These are phyloP conservation scores for Aureobasidium sp. DNA, from an alignment of 2,329 filamentous ascomycete genomes.

Conservation along the genomic window DNA sequence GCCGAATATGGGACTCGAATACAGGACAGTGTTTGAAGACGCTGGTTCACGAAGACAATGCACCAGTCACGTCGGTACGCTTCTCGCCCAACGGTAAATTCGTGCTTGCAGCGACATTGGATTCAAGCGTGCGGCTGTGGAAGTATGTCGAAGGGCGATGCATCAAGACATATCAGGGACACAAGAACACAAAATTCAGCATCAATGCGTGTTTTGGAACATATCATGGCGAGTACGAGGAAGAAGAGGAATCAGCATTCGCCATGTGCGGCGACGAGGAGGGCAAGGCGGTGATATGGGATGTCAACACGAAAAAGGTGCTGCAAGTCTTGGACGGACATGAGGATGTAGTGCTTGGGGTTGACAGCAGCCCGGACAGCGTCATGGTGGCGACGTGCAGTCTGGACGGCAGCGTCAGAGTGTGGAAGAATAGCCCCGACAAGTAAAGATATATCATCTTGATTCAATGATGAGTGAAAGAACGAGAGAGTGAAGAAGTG, in stretches of 20 bases:
- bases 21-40: slow-evolving; percentile 94
- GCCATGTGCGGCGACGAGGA: slow-evolving; percentile 83
- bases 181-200: slow-evolving; percentile 75
- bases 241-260: slow-evolving; percentile 46
- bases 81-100: slow-evolving; percentile 94
- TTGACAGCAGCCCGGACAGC: slow-evolving; percentile 51
- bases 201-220: slow-evolving; percentile 78
- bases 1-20: slow-evolving; percentile 88
- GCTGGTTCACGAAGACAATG: slow-evolving; percentile 92
- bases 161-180: slow-evolving; percentile 95
- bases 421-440: slow-evolving; percentile 45
- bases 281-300: slow-evolving; percentile 79
- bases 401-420: slow-evolving; percentile 53
- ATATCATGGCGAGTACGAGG: slow-evolving; percentile 35
- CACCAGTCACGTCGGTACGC: slow-evolving; percentile 77
- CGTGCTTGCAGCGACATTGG: slow-evolving; percentile 84
- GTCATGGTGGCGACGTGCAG: slow-evolving; percentile 56
- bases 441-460: neutral
- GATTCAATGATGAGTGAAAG: neutral
- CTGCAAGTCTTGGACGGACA: slow-evolving; percentile 59
- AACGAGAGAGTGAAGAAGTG: neutral
- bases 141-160: slow-evolving; percentile 87
- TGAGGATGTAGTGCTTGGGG: slow-evolving; percentile 52
- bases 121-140: slow-evolving; percentile 87
- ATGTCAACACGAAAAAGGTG: slow-evolving; percentile 76